Evolutionary conservation across 179 eudicot species (phyloP).

Genomic region (Dionaea muscipula): DNA sequence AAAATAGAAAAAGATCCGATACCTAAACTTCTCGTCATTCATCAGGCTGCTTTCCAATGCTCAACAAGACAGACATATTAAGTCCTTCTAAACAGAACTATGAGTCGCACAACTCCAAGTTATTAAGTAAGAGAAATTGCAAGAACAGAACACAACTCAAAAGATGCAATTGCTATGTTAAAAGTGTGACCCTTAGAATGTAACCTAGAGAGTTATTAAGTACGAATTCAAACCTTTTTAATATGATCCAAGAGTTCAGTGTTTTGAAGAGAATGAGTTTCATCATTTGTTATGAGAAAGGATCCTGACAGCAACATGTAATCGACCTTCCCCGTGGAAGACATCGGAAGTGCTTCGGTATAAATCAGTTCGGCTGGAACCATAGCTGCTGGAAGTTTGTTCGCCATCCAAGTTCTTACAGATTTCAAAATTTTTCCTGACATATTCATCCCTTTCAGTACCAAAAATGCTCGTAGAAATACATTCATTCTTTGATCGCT

Average conservation of each 20-base stretch:
- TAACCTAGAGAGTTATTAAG: too few relatives aligned
- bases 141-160: too few relatives aligned
- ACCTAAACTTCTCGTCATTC: too few relatives aligned
- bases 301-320: constrained; percentile 32
- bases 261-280: constrained; percentile 17
- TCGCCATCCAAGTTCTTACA: constrained; percentile 48
- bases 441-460: constrained; percentile 22
- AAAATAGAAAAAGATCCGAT: too few relatives aligned
- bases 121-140: too few relatives aligned
- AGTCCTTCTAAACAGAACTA: too few relatives aligned
- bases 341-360: constrained; percentile 42
- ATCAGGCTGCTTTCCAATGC: too few relatives aligned
- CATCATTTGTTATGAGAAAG: constrained; percentile 11
- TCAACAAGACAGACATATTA: too few relatives aligned
- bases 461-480: constrained; percentile 56
- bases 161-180: too few relatives aligned
- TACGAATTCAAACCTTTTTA: constrained; percentile 28
- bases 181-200: too few relatives aligned
- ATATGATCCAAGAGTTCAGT: constrained; percentile 33
- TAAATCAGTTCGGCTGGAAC: constrained; percentile 43
- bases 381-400: constrained; percentile 62
- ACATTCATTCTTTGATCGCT: constrained; percentile 28
- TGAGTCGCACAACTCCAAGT: too few relatives aligned
- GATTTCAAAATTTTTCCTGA: constrained; percentile 26
- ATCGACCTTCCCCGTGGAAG: constrained; percentile 77